phyloP scores from a whole-genome alignment of 768 basidiomycete genomes.

The Suillus subaureus region DNA sequence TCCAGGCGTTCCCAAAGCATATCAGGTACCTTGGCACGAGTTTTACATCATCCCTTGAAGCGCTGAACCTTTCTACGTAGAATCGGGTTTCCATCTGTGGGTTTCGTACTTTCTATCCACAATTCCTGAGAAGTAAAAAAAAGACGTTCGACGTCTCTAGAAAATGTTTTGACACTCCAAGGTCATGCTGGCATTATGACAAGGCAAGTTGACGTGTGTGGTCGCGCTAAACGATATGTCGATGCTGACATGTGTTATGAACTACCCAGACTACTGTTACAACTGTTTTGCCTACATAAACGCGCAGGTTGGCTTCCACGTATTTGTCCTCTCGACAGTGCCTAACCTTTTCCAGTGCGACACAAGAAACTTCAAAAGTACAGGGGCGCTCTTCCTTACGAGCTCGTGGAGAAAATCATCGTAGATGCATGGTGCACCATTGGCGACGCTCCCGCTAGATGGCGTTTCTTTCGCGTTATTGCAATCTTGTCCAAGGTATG shows the following conservation, averaged over 20 bases:
- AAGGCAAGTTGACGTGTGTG: not conserved
- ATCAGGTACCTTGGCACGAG: not conserved
- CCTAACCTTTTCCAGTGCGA: not conserved
- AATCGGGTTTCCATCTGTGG: not conserved
- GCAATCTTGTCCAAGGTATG: constrained; percentile 8
- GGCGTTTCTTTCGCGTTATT: constrained; percentile 6
- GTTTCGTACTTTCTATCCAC: not conserved
- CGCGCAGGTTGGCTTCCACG: not conserved
- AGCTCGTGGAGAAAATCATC: constrained; percentile 6
- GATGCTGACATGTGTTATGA: not conserved
- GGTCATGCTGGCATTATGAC: not conserved
- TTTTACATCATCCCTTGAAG: not conserved
- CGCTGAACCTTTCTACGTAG: not conserved
- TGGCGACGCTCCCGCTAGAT: not conserved
- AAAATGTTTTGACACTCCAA: not conserved
- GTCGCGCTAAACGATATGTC: not conserved
- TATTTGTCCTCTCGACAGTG: not conserved
- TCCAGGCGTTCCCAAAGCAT: not conserved
- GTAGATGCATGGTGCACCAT: constrained; percentile 7
- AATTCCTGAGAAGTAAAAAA: not conserved
- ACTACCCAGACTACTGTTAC: not conserved
- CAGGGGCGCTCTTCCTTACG: constrained; percentile 6
- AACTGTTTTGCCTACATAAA: constrained; percentile 4
- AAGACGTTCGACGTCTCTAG: not conserved
- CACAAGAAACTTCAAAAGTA: not conserved